phyloP scores from a whole-genome alignment of 495 filamentous ascomycete species.

The Neurospora sp. region DNA sequence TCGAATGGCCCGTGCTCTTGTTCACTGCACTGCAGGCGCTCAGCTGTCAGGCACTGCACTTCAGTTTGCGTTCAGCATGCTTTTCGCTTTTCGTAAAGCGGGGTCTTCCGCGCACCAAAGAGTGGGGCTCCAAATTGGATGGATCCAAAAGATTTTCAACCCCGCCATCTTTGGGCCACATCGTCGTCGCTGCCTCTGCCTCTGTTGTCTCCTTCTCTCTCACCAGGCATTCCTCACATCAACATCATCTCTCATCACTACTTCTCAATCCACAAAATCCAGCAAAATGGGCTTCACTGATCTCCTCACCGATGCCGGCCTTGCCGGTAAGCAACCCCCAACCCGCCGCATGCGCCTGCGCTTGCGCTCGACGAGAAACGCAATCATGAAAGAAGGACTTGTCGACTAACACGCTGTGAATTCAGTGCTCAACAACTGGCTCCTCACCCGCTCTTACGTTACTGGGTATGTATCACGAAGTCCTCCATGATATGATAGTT shows the following conservation, averaged over 20 bases:
- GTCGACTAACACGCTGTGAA: slow-evolving; percentile 7
- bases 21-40: neutral
- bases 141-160: slow-evolving; percentile 13
- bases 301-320: slow-evolving; percentile 76
- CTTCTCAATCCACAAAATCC: neutral
- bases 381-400: neutral
- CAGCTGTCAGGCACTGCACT: neutral
- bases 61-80: neutral
- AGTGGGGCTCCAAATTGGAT: neutral
- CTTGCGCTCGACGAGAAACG: neutral
- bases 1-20: neutral
- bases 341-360: neutral
- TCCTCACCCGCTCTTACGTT: slow-evolving; percentile 86
- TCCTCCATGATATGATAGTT: neutral
- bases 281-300: slow-evolving; percentile 87
- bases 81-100: neutral
- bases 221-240: neutral
- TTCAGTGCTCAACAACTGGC: slow-evolving; percentile 85
- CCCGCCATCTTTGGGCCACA: slow-evolving; percentile 12
- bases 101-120: neutral
- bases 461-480: slow-evolving; percentile 56
- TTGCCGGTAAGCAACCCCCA: slow-evolving; percentile 54
- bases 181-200: neutral
- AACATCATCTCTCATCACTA: slow-evolving; percentile 1
- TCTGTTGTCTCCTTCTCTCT: slow-evolving; percentile 4